Evolutionary conservation across 768 basidiomycete genomes (phyloP).

Genomic region (Aureoboletus auriporus): DNA sequence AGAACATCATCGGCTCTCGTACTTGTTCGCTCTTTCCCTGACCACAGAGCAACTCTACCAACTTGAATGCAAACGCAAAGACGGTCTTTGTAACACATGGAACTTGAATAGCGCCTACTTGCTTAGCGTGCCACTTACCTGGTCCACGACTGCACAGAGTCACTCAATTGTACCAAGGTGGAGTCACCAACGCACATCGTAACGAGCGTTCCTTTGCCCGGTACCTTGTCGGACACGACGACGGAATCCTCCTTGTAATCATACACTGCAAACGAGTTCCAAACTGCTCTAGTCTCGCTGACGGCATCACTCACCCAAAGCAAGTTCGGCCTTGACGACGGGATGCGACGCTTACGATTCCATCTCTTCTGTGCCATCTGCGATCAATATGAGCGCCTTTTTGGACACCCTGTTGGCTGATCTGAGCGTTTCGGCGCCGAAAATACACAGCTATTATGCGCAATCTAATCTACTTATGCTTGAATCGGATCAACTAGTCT

Average conservation of each 20-base stretch:
- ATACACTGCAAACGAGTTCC: conserved; percentile 44
- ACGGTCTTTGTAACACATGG: conserved; percentile 48
- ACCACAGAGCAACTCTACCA: conserved; percentile 70
- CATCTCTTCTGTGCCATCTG: conserved; percentile 87
- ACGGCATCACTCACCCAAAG: conserved; percentile 37
- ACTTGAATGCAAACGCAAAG: conserved; percentile 74
- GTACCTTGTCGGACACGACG: conserved; percentile 48
- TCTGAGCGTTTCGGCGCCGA: too few relatives aligned
- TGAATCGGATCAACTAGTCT: conserved; percentile 19
- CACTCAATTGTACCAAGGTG: conserved; percentile 1
- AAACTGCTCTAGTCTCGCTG: neutral
- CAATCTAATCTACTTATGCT: too few relatives aligned
- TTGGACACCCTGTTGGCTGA: conserved; percentile 18
- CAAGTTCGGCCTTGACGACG: conserved; percentile 57
- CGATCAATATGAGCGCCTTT: conserved; percentile 64
- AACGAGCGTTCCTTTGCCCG: conserved; percentile 49
- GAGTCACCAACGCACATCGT: conserved; percentile 53
- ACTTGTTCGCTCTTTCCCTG: conserved; percentile 60
- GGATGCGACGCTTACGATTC: conserved; percentile 84
- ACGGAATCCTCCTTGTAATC: conserved; percentile 73
- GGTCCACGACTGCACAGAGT: conserved; percentile 58
- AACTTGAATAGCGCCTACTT: neutral
- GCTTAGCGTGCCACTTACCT: conserved; percentile 35
- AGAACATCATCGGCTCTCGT: conserved; percentile 64
- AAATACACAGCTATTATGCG: too few relatives aligned